A percentile compares a stretch with the other conserved stretches of the same genome.
phyloP scores from a whole-genome alignment of 495 filamentous ascomycete species.

The Penicillium fimorum region DNA sequence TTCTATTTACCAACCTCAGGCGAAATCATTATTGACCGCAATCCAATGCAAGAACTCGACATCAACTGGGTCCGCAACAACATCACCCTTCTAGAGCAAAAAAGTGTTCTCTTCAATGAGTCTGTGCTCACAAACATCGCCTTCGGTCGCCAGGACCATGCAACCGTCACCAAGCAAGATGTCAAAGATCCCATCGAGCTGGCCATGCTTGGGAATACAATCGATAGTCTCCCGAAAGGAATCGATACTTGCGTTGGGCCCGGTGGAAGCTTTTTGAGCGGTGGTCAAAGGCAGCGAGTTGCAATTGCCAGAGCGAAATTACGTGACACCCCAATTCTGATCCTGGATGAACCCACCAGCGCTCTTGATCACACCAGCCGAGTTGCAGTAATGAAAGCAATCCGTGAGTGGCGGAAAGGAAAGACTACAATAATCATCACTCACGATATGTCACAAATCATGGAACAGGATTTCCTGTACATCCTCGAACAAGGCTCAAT shows the following conservation, averaged over 20 bases:
- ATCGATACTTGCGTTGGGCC: slow-evolving; percentile 70
- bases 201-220: slow-evolving; percentile 69
- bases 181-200: slow-evolving; percentile 56
- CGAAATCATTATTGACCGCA: slow-evolving; percentile 66
- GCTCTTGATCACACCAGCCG: slow-evolving; percentile 76
- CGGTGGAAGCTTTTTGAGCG: slow-evolving; percentile 71
- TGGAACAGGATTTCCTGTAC: slow-evolving; percentile 72
- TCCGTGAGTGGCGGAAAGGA: slow-evolving; percentile 66
- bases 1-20: slow-evolving; percentile 71
- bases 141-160: slow-evolving; percentile 58
- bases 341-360: slow-evolving; percentile 83
- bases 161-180: slow-evolving; percentile 49
- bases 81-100: slow-evolving; percentile 80
- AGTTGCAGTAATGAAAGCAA: slow-evolving; percentile 64
- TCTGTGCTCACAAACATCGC: slow-evolving; percentile 78
- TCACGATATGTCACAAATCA: slow-evolving; percentile 82
- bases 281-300: slow-evolving; percentile 78
- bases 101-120: slow-evolving; percentile 80
- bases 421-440: slow-evolving; percentile 87
- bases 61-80: slow-evolving; percentile 74
- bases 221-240: slow-evolving; percentile 69
- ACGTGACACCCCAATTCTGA: slow-evolving; percentile 74
- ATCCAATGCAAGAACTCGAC: slow-evolving; percentile 60
- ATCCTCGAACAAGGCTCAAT: slow-evolving; percentile 71
- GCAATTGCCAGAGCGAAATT: slow-evolving; percentile 77